Conservation (phyloP, 768 basidiomycete genomes). For the Phylloporus arenicola region DNA sequence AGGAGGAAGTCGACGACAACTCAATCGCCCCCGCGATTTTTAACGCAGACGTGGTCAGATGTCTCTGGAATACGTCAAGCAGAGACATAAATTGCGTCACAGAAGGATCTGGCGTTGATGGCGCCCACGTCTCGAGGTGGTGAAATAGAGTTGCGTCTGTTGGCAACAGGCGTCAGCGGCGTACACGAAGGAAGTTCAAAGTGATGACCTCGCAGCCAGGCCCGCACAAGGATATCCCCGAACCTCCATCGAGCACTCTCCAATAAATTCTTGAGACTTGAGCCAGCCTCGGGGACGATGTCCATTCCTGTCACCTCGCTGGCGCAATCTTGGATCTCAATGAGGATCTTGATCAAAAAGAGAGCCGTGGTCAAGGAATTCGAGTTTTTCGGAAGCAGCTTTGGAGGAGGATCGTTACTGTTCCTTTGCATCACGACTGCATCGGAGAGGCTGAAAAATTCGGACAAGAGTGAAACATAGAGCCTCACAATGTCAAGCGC, state of each 20-base stretch:
- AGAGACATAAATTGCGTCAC: conserved; percentile 72
- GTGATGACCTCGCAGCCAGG: conserved; percentile 77
- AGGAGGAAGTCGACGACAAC: conserved; percentile 40
- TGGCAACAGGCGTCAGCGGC: conserved; percentile 5
- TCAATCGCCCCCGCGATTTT: conserved; percentile 79
- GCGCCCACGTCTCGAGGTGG: conserved; percentile 80
- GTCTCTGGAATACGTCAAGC: conserved; percentile 76
- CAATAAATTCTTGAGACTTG: conserved; percentile 64
- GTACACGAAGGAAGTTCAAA: background rate
- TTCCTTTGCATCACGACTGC: conserved; percentile 56
- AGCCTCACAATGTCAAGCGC: conserved; percentile 80
- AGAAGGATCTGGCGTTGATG: conserved; percentile 54
- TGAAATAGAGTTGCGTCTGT: conserved; percentile 81
- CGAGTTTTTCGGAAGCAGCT: conserved; percentile 64
- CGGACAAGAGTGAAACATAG: conserved; percentile 78
- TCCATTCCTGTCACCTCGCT: conserved; percentile 78
- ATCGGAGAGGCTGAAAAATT: conserved; percentile 82
- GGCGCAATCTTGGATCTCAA: conserved; percentile 82
- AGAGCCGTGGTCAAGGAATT: conserved; percentile 80
- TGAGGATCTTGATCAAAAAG: conserved; percentile 73
- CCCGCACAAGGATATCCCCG: conserved; percentile 67
- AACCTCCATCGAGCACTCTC: conserved; percentile 87
- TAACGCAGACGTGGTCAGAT: conserved; percentile 69
- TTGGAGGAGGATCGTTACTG: conserved; percentile 38
- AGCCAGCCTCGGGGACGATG: conserved; percentile 67